Evolutionary conservation across 2,329 filamentous ascomycete species (phyloP), one percentile per base, ranked within the genome.

Genomic region (Hypomyces perniciosus): DNA sequence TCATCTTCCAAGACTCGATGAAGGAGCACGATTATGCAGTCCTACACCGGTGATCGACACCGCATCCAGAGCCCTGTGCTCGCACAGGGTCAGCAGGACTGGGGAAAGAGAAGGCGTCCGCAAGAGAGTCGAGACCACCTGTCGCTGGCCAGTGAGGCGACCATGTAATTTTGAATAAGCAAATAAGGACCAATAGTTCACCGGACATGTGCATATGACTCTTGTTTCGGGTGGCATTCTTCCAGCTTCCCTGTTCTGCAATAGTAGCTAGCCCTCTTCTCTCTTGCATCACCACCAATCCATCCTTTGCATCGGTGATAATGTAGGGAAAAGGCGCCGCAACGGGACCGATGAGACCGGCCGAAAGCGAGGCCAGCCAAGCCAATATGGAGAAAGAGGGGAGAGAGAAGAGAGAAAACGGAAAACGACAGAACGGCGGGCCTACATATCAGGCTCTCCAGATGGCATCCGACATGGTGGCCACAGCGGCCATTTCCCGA

Each of bases 401-500:
- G 27, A 38, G 20, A 34, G 12, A 10, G 39, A 29, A 45, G n/a
- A 34, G 8, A 29, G 20, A 44, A 42, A 5, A 42, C 28, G 31
- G 9, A 27, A 27, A 27, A 42, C 12, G 28, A 29, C 28, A 29
- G 29, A 8, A 26, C 13, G 43, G 43, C 13, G 29, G 26, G n/a
- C 20, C 31, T 30, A 13, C 41, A 10, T 13, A 33, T 48, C 35
- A 71, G 38, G 72, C 71, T 59, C 88, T 77, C 81, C 88, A 95
- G 49, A 96, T 90, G n/a, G 90, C 91, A 77, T 97, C 92, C 7
- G 89, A 83, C 84, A 97, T 92, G 65, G 80, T 86, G 1, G 83
- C 83, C 31, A 96, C 90, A 68, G 90, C 79, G 38, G 71, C 76
- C 92, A 97, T 97, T 73, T 93, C 88, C 50, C 75, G 70, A 10